Evolutionary conservation across 2,329 filamentous ascomycete species (phyloP), one percentile per base, ranked within the genome.

Genomic region (Apiospora marii): DNA sequence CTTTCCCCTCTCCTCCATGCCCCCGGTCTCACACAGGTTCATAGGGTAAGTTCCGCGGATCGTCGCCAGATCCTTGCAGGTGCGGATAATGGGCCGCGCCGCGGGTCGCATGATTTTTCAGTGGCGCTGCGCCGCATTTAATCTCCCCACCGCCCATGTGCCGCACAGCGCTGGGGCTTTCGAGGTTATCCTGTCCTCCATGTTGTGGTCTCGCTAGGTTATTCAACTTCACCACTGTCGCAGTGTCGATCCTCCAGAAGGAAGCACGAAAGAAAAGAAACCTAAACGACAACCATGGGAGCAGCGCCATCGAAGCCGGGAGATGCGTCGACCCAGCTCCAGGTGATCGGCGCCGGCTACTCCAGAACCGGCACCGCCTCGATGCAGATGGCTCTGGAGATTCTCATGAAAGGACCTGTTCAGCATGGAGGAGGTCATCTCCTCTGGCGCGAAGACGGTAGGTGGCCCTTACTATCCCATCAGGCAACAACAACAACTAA

Each of bases 301-400:
- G 72, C 69, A 19, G 46, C 61, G 30, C 72, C 24, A 19, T 71
- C 72, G 2, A 73, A 70, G 22, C 73, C 73, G 2, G 72, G 68
- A 6, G 71, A 72, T 37, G 58, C 73, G 14, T 41, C 71, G 34
- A 69, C 71, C 24, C 69, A 43, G 30, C 43, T 74, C 67, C 41
- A 73, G 69, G 71, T 74, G 2, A 73, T 74, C 53, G 73, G 69
- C 5, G 73, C 73, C 16, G 73, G 73, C 24, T 74, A 73, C 53
- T 74, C 73, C 22, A 49, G 71, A 13, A 74, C 73, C 19, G 73
- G 73, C 30, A 74, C 73, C 4, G 51, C 70, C 24, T 72, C 73
- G 37, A 70, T 74, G 69, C 73, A 74, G 69, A 70, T 74, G 19
- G 73, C 73, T 1, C 27, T 74, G 30, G 73, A 74, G 53, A n/a